Evolutionary conservation across 2,329 filamentous ascomycete species (phyloP).

Genomic region (Sporothrix luriei): DNA sequence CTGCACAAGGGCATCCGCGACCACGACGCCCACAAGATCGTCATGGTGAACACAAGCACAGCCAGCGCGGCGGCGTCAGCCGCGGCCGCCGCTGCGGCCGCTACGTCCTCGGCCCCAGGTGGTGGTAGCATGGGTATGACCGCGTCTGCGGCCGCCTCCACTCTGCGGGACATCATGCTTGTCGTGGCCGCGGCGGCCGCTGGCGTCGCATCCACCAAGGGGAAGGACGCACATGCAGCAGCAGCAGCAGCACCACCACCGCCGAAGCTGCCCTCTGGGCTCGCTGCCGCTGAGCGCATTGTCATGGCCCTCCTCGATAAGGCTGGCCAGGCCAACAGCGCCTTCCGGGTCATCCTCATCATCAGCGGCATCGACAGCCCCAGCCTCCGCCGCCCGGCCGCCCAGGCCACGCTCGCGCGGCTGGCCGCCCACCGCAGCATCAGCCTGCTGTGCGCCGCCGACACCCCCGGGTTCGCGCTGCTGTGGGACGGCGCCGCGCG

Average conservation of each 20-base stretch:
- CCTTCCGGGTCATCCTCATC: constrained; percentile 61
- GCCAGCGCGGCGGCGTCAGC: constrained; percentile 40
- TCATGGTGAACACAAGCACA: constrained; percentile 82
- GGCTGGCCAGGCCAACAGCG: constrained; percentile 46
- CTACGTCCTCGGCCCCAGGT: constrained; percentile 50
- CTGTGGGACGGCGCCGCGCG: constrained; percentile 89
- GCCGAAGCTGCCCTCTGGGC: constrained; percentile 61
- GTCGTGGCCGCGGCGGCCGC: constrained; percentile 68
- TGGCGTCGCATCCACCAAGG: not conserved
- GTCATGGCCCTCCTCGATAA: constrained; percentile 64
- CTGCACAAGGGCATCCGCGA: constrained; percentile 54
- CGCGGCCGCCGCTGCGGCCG: constrained; percentile 56
- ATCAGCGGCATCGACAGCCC: constrained; percentile 86
- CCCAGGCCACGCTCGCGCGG: constrained; percentile 73
- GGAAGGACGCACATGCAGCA: not conserved
- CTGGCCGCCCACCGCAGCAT: constrained; percentile 74
- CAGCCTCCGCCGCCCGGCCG: constrained; percentile 69
- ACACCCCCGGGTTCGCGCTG: constrained; percentile 83
- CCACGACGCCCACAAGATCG: constrained; percentile 58
- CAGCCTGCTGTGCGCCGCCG: constrained; percentile 75
- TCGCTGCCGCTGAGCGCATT: constrained; percentile 67
- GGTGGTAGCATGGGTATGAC: constrained; percentile 20
- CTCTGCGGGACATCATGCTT: constrained; percentile 68
- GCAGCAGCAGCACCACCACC: too few relatives aligned
- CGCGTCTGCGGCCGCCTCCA: constrained; percentile 44